phyloP scores from a whole-genome alignment of 345 rosid genomes.

The Murraya koenigii region DNA sequence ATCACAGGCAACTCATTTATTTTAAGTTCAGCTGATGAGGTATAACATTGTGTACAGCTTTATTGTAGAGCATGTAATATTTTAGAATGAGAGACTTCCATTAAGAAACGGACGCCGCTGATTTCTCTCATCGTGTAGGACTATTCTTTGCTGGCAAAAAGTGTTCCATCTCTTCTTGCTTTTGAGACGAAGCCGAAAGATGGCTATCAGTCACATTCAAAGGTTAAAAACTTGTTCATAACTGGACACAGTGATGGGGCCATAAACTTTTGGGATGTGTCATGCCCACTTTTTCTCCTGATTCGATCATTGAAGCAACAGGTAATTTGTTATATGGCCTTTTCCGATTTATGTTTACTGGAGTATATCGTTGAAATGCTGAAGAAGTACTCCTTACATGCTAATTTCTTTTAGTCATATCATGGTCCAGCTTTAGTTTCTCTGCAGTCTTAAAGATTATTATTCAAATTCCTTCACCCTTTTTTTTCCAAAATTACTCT shows the following conservation, averaged over 20 bases:
- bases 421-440: neutral
- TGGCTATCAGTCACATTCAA: conserved; percentile 34
- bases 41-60: conserved; percentile 24
- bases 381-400: neutral
- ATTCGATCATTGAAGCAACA: conserved; percentile 67
- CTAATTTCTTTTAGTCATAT: neutral
- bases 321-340: conserved; percentile 35
- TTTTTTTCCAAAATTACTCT: no score
- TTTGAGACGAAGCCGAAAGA: conserved; percentile 56
- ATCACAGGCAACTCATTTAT: conserved; percentile 43
- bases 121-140: conserved; percentile 44
- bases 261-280: conserved; percentile 77
- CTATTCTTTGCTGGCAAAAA: conserved; percentile 50
- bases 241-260: conserved; percentile 88
- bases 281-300: conserved; percentile 65
- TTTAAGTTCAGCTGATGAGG: conserved; percentile 58
- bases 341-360: neutral
- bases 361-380: neutral
- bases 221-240: conserved; percentile 71
- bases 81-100: neutral
- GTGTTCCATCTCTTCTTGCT: conserved; percentile 54
- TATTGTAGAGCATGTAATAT: neutral
- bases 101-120: neutral
- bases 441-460: no score
- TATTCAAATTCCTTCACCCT: neutral